Percentiles rank a stretch among this genome's conserved stretches.
phyloP scores from a whole-genome alignment of 768 basidiomycete species.

The Suillus americanus region DNA sequence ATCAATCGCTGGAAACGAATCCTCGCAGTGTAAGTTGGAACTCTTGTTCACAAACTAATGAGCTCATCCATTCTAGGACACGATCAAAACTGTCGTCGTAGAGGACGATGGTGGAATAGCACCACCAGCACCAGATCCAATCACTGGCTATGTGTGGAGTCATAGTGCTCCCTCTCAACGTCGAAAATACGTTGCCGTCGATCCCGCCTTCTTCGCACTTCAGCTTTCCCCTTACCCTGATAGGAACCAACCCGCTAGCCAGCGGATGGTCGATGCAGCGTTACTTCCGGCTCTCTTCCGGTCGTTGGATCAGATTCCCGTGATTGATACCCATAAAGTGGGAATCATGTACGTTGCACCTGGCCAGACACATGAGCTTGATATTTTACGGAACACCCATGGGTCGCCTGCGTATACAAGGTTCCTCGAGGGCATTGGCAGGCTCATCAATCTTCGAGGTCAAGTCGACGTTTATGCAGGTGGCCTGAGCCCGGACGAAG shows the following conservation, averaged over 20 bases:
- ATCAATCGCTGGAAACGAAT: background rate
- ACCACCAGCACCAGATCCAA: slow-evolving; percentile 59
- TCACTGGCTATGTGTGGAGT: slow-evolving; percentile 89
- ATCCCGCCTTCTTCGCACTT: slow-evolving; percentile 82
- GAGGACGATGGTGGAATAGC: slow-evolving; percentile 7
- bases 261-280: slow-evolving; percentile 53
- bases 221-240: slow-evolving; percentile 80
- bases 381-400: slow-evolving; percentile 87
- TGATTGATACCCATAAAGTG: slow-evolving; percentile 97
- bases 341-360: slow-evolving; percentile 96
- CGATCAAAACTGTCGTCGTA: slow-evolving; percentile 8
- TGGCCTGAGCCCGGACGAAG: slow-evolving; percentile 85
- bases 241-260: slow-evolving; percentile 35
- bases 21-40: background rate
- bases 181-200: slow-evolving; percentile 80
- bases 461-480: slow-evolving; percentile 93
- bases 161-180: slow-evolving; percentile 84
- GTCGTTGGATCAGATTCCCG: slow-evolving; percentile 79
- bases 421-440: slow-evolving; percentile 87
- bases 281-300: slow-evolving; percentile 58
- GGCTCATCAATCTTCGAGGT: slow-evolving; percentile 83
- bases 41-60: background rate
- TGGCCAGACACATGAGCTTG: slow-evolving; percentile 79
- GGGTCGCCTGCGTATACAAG: slow-evolving; percentile 95
- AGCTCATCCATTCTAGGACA: slow-evolving; percentile 1